A percentile compares a stretch with the other conserved stretches of the same genome.
Evolutionary conservation across 345 rosid genomes (phyloP).

Genomic region (Lumnitzera littorea): DNA sequence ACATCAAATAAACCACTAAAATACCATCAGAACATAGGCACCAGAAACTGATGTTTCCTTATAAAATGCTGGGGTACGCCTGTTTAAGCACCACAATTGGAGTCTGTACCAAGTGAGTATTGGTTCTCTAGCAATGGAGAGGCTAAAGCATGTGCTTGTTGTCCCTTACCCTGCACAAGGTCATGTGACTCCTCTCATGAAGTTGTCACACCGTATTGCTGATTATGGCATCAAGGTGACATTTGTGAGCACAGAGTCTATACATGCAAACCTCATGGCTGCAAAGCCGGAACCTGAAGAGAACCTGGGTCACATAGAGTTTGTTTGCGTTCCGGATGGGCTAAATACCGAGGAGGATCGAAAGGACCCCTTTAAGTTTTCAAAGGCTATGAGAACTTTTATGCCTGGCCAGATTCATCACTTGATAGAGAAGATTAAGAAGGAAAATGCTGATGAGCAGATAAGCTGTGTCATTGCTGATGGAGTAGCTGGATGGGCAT

Average conservation of each 20-base stretch:
- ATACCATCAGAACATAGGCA: no score
- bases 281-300: constrained; percentile 5
- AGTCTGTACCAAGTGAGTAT: no score
- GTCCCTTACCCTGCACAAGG: constrained; percentile 24
- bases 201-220: constrained; percentile 21
- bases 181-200: constrained; percentile 24
- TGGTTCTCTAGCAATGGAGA: no score
- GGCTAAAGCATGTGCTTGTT: neutral
- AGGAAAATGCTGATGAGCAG: constrained; percentile 6
- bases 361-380: constrained; percentile 2
- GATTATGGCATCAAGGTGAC: constrained; percentile 27
- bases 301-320: neutral
- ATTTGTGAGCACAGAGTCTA: constrained; percentile 18
- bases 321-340: constrained; percentile 16
- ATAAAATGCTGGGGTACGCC: no score
- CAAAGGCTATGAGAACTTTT: neutral
- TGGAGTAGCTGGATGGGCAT: constrained; percentile 13
- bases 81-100: no score
- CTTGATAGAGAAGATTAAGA: constrained; percentile 12
- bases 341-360: constrained; percentile 2
- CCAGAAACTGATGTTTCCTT: no score
- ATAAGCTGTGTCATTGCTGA: constrained; percentile 23
- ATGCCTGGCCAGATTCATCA: constrained; percentile 12
- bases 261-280: constrained; percentile 13
- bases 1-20: no score